phyloP scores from a whole-genome alignment of 1,139 yeast species.

The Scheffersomyces titani region DNA sequence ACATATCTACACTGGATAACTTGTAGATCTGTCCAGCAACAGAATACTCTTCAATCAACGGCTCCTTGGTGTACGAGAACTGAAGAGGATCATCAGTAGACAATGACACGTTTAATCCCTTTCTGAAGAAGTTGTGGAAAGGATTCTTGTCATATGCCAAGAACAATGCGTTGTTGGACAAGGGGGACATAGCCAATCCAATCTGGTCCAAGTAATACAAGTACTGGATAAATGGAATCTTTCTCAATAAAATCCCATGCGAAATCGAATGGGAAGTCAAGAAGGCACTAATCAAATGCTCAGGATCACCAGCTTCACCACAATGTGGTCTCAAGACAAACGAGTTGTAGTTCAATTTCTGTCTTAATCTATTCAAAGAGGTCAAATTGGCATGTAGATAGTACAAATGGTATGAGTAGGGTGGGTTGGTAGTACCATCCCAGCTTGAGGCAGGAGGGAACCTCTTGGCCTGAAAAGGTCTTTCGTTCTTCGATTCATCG shows the following conservation, averaged over 20 bases:
- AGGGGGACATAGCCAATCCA: slow-evolving; percentile 98
- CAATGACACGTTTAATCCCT: slow-evolving; percentile 90
- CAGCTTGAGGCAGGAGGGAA: slow-evolving; percentile 84
- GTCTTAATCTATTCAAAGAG: slow-evolving; percentile 81
- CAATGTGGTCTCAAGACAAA: slow-evolving; percentile 95
- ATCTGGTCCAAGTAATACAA: slow-evolving; percentile 90
- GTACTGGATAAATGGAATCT: slow-evolving; percentile 92
- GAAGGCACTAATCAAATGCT: slow-evolving; percentile 89
- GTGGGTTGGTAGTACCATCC: slow-evolving; percentile 81
- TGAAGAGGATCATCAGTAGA: slow-evolving; percentile 79
- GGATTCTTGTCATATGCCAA: slow-evolving; percentile 95
- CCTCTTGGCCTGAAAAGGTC: slow-evolving; percentile 68
- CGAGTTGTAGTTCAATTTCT: slow-evolving; percentile 73
- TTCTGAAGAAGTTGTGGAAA: slow-evolving; percentile 82
- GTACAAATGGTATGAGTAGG: slow-evolving; percentile 94
- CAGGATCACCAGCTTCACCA: slow-evolving; percentile 99
- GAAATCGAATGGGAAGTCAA: slow-evolving; percentile 89
- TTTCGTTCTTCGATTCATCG: slow-evolving; percentile 92
- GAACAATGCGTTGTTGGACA: slow-evolving; percentile 93
- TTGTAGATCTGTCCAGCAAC: slow-evolving; percentile 98
- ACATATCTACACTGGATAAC: slow-evolving; percentile 92
- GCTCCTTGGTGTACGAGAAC: slow-evolving; percentile 94
- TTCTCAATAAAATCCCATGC: slow-evolving; percentile 91
- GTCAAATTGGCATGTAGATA: slow-evolving; percentile 85
- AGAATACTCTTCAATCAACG: slow-evolving; percentile 95